Evolutionary conservation across 148 eudicot genomes (phyloP), one percentile per base, ranked within the genome.

Genomic region (Cornus controversa): DNA sequence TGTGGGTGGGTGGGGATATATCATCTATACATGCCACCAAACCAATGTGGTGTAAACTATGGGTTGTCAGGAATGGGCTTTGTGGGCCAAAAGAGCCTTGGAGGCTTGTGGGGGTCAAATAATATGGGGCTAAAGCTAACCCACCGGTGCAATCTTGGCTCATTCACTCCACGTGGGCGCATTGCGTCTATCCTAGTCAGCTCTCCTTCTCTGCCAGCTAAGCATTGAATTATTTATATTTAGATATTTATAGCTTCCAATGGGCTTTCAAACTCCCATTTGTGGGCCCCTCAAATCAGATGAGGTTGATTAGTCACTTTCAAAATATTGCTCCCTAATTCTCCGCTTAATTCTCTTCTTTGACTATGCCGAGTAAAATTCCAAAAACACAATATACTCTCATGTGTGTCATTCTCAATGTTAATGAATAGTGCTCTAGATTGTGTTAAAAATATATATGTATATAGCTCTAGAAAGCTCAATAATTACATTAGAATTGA

Each of bases 111-210:
- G 72, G 60, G 78, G 67, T 78, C 75, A 75, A 64, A 64, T 57
- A 22, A 36, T 20, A 23, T 9, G 29, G 24, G 60, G 64, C 34
- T 58, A 27, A 70, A 72, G 76, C 58, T 40, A 27, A 67, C 18
- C 18, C 60, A 20, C 47, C 29, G 65, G 50, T 28, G 26, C 63
- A 11, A 11, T 26, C 27, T 23, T 53, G 76, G 67, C n/a, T 6
- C 73, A 13, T 37, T 67, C 67, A 6, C 75, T 78, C 78, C 80
- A 80, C 86, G 80, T 80, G 83, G 75, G 78, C 68, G 23, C 68
- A 29, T 1, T 29, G 60, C 9, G 45, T 26, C 60, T 67, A 23
- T 67, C 81, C 69, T 16, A 77, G 42, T 84, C 79, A 80, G 72
- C 81, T 36, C 10, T 60, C 10, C 69, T 23, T 69, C 37, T 6